phyloP scores from a whole-genome alignment of 352 stramenopile species.

The Phytophthora tubulina region DNA sequence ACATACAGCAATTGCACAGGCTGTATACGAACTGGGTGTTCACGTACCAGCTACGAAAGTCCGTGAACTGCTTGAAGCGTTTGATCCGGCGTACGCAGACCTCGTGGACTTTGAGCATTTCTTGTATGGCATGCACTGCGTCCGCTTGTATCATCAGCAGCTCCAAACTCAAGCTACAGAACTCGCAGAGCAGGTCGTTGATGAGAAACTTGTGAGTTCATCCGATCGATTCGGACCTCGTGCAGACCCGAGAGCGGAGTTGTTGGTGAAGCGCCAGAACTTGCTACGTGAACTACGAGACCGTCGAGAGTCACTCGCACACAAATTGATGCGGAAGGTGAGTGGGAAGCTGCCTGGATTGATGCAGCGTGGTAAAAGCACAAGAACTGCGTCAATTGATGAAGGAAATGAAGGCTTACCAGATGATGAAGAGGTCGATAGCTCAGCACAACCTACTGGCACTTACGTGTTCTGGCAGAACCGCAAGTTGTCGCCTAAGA shows the following conservation, averaged over 20 bases:
- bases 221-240: slow-evolving; percentile 61
- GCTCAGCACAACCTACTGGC: slow-evolving; percentile 45
- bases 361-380: slow-evolving; percentile 43
- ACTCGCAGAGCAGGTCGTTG: not conserved
- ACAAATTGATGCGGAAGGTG: slow-evolving; percentile 77
- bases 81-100: slow-evolving; percentile 78
- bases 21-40: slow-evolving; percentile 79
- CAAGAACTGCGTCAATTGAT: slow-evolving; percentile 8
- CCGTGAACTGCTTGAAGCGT: slow-evolving; percentile 51
- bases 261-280: slow-evolving; percentile 80
- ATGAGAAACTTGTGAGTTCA: slow-evolving; percentile 56
- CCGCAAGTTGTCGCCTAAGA: slow-evolving; percentile 73
- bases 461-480: slow-evolving; percentile 74
- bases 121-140: slow-evolving; percentile 84
- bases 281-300: slow-evolving; percentile 75
- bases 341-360: slow-evolving; percentile 53
- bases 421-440: slow-evolving; percentile 15
- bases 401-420: not conserved
- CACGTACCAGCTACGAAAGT: slow-evolving; percentile 60
- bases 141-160: slow-evolving; percentile 70
- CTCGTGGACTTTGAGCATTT: slow-evolving; percentile 88
- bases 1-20: slow-evolving; percentile 71
- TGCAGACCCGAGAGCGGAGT: slow-evolving; percentile 61
- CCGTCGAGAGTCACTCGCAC: slow-evolving; percentile 75
- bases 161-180: slow-evolving; percentile 42